phyloP scores from a whole-genome alignment of 306 rosid species.

The Rosa lucieae region DNA sequence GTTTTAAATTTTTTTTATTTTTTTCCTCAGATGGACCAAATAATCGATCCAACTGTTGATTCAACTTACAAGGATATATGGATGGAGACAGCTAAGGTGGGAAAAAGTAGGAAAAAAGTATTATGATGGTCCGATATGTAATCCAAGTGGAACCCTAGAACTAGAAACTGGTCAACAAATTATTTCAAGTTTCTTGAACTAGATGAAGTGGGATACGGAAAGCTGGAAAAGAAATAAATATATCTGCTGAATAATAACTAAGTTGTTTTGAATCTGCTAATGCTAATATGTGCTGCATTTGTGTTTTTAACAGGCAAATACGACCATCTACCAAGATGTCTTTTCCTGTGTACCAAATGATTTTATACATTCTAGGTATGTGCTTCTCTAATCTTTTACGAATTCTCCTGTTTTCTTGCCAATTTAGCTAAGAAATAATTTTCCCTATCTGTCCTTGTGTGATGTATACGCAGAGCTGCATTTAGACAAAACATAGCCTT shows the following conservation, averaged over 20 bases:
- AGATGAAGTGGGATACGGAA: neutral
- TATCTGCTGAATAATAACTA: neutral
- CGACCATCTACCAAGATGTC: slow-evolving; percentile 83
- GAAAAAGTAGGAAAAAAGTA: slow-evolving; percentile 8
- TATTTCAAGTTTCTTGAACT: neutral
- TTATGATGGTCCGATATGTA: neutral
- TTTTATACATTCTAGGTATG: slow-evolving; percentile 80
- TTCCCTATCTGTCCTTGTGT: neutral
- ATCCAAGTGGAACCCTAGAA: neutral
- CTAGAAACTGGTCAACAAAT: neutral
- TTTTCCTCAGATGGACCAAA: slow-evolving; percentile 50
- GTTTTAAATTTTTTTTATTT: slow-evolving; percentile 19
- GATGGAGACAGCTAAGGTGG: slow-evolving; percentile 96
- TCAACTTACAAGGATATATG: slow-evolving; percentile 90
- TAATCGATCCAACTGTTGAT: slow-evolving; percentile 75
- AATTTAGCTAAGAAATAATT: slow-evolving; percentile 34
- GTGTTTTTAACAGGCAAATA: slow-evolving; percentile 63
- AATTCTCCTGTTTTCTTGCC: neutral
- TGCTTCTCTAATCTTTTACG: slow-evolving; percentile 1
- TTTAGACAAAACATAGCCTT: slow-evolving; percentile 63
- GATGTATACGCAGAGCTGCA: slow-evolving; percentile 54
- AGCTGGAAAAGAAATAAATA: neutral
- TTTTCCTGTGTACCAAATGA: slow-evolving; percentile 89
- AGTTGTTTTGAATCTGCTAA: neutral
- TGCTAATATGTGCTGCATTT: neutral